Evolutionary conservation across 495 filamentous ascomycete genomes (phyloP).

Genomic region (Penicillium verhagenii): DNA sequence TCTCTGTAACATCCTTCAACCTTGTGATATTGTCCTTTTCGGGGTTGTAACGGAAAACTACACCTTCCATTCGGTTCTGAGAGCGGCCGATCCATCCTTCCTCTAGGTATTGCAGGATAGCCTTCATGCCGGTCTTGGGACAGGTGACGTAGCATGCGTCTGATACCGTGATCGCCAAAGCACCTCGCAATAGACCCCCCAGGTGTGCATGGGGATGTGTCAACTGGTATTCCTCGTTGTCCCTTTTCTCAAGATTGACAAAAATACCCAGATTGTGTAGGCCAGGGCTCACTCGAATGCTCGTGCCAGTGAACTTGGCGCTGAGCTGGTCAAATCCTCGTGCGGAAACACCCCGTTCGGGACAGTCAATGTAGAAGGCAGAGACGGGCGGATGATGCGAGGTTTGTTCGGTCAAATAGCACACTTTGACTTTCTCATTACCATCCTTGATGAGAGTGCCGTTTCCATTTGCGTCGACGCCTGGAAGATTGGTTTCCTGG

Average conservation of each 20-base stretch:
- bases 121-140: constrained; percentile 81
- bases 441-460: constrained; percentile 27
- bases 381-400: constrained; percentile 98
- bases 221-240: constrained; percentile 89
- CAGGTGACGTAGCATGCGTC: constrained; percentile 87
- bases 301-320: constrained; percentile 96
- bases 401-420: constrained; percentile 96
- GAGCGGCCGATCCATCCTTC: constrained; percentile 92
- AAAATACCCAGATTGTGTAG: constrained; percentile 96
- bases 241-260: constrained; percentile 74
- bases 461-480: constrained; percentile 37
- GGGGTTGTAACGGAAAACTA: constrained; percentile 85
- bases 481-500: constrained; percentile 40
- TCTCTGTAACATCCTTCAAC: constrained; percentile 81
- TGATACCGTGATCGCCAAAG: constrained; percentile 80
- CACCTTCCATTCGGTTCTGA: constrained; percentile 87
- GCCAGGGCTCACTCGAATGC: constrained; percentile 85
- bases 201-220: constrained; percentile 94
- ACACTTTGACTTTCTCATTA: constrained; percentile 67
- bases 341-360: constrained; percentile 84
- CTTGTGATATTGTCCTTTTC: constrained; percentile 70
- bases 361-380: constrained; percentile 91
- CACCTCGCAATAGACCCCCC: constrained; percentile 80
- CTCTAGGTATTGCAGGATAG: constrained; percentile 86
- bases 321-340: constrained; percentile 92